Conservation (phyloP, 495 filamentous ascomycete genomes). For the Annulohypoxylon nitens region DNA sequence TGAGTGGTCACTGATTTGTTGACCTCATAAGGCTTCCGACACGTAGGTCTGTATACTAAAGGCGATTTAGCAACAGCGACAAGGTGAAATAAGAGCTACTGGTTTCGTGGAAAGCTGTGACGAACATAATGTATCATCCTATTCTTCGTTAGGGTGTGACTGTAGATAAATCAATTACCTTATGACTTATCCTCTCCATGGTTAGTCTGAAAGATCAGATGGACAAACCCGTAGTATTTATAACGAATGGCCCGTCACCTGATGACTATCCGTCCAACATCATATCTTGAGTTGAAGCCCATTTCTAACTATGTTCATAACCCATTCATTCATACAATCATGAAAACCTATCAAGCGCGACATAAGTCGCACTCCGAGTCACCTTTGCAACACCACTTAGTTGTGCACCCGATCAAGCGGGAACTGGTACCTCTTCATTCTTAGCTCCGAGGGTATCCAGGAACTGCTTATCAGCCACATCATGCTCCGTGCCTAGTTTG, state of each 20-base stretch:
- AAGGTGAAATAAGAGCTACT: not conserved
- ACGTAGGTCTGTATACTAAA: not conserved
- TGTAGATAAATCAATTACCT: not conserved
- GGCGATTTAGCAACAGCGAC: not conserved
- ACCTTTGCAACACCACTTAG: not conserved
- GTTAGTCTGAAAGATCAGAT: not conserved
- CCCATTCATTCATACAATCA: not conserved
- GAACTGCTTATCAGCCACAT: slow-evolving; percentile 12
- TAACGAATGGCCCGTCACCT: not conserved
- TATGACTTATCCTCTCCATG: not conserved
- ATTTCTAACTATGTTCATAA: not conserved
- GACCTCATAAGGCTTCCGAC: not conserved
- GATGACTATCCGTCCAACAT: not conserved
- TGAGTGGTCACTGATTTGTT: not conserved
- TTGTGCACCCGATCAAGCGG: slow-evolving; percentile 1
- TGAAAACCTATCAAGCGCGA: not conserved
- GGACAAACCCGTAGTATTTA: not conserved
- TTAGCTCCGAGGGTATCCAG: slow-evolving; percentile 1
- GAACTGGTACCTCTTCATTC: not conserved
- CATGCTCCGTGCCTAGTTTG: slow-evolving; percentile 29
- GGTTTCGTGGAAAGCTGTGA: not conserved
- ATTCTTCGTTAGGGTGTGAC: not conserved
- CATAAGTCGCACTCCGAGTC: not conserved
- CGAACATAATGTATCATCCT: not conserved
- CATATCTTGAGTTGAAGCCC: not conserved